Conservation (phyloP, 108 stramenopile genomes). For the Chaetoceros muelleri region DNA sequence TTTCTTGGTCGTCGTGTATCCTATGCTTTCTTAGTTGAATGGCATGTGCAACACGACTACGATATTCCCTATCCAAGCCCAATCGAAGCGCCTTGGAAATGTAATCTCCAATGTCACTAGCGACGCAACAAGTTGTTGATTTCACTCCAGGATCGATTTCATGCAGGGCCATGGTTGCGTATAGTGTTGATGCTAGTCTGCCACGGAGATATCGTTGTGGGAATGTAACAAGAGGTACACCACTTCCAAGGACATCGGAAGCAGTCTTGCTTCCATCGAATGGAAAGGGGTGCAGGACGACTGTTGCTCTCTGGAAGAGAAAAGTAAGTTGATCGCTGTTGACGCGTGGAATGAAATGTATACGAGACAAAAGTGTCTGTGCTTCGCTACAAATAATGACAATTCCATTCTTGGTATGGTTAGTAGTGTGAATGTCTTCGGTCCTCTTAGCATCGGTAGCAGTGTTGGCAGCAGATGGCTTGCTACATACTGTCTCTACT, state of each 20-base stretch:
- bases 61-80: slow-evolving; percentile 11
- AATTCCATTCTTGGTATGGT: no score
- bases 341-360: slow-evolving; percentile 23
- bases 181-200: slow-evolving; percentile 34
- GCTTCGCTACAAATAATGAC: no score
- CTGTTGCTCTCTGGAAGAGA: slow-evolving; percentile 28
- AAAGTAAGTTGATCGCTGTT: slow-evolving; percentile 13
- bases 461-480: no score
- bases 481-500: no score
- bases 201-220: slow-evolving; percentile 46
- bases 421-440: no score
- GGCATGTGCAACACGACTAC: slow-evolving; percentile 8
- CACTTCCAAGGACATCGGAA: slow-evolving; percentile 43
- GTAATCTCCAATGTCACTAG: slow-evolving; percentile 22
- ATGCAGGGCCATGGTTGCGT: slow-evolving; percentile 10
- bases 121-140: slow-evolving; percentile 17
- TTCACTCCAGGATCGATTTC: slow-evolving; percentile 10
- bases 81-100: slow-evolving; percentile 23
- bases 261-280: slow-evolving; percentile 63
- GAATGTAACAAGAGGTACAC: slow-evolving; percentile 42
- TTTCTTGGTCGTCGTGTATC: slow-evolving; percentile 18
- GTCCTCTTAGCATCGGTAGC: no score
- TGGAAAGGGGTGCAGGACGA: slow-evolving; percentile 66
- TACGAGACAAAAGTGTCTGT: slow-evolving; percentile 2
- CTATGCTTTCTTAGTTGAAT: slow-evolving; percentile 8